phyloP scores from a whole-genome alignment of 768 basidiomycete genomes.

The button mushroom (Agaricus bisporus) region DNA sequence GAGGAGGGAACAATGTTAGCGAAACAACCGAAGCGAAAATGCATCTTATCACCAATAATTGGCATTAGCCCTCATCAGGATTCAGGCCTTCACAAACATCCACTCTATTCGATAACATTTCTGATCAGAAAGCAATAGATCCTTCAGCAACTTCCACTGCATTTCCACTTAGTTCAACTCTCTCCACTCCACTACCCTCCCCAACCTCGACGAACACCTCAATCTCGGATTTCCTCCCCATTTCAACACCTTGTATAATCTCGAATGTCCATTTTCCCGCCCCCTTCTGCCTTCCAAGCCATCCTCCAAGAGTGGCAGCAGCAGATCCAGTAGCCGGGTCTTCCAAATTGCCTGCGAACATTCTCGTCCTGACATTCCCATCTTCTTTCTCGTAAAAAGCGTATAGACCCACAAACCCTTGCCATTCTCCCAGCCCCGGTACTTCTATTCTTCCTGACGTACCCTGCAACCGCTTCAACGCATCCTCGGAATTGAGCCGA shows the following conservation, averaged over 20 bases:
- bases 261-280: slow-evolving; percentile 28
- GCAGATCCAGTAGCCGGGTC: slow-evolving; percentile 44
- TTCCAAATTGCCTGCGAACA: slow-evolving; percentile 34
- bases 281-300: slow-evolving; percentile 30
- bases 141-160: slow-evolving; percentile 39
- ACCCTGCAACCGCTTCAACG: slow-evolving; percentile 25
- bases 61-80: too few species aligned
- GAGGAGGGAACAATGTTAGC: too few species aligned
- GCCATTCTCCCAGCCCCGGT: slow-evolving; percentile 33
- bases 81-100: too few species aligned
- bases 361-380: slow-evolving; percentile 31
- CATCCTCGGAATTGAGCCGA: slow-evolving; percentile 30
- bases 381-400: slow-evolving; percentile 28
- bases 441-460: slow-evolving; percentile 19
- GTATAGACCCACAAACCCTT: slow-evolving; percentile 29
- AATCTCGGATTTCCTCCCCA: slow-evolving; percentile 39
- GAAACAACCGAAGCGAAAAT: too few species aligned
- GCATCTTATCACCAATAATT: too few species aligned
- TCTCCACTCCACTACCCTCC: slow-evolving; percentile 20
- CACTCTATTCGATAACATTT: too few species aligned
- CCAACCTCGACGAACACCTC: slow-evolving; percentile 29
- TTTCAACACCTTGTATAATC: slow-evolving; percentile 40
- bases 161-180: slow-evolving; percentile 30
- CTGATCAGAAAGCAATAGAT: slow-evolving; percentile 6
- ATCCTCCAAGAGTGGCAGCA: slow-evolving; percentile 36